Percentiles rank a stretch among this genome's conserved stretches.
Conservation (phyloP, 2,329 filamentous ascomycete species). For the Microdochium bolleyi region DNA sequence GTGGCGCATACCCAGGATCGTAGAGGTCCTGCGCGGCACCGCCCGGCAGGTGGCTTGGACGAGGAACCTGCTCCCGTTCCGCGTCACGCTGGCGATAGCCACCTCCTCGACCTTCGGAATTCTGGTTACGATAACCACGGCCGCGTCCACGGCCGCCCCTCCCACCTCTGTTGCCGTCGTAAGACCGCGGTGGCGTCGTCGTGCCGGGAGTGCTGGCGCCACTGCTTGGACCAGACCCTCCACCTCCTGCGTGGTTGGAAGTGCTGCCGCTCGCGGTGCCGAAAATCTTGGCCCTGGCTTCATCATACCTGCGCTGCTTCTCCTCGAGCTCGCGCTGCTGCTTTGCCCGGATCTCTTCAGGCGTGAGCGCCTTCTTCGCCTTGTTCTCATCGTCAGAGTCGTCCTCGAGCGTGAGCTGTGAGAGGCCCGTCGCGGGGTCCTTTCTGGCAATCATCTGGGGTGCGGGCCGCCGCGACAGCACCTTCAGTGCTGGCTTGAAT, state of each 20-base stretch:
- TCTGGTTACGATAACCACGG: conserved; percentile 2
- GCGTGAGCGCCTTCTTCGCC: conserved; percentile 52
- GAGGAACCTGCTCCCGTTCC: conserved; percentile 16
- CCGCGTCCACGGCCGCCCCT: conserved; percentile 24
- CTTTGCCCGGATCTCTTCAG: conserved; percentile 70
- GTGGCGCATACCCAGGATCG: conserved; percentile 65
- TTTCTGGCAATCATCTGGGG: conserved; percentile 50
- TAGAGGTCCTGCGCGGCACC: conserved; percentile 55
- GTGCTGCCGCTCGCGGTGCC: conserved; percentile 29
- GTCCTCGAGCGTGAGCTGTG: conserved; percentile 34
- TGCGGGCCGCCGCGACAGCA: conserved; percentile 75
- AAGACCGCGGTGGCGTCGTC: conserved; percentile 49
- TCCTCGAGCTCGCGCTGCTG: conserved; percentile 77
- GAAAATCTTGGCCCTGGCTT: conserved; percentile 81
- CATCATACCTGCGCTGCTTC: conserved; percentile 84
- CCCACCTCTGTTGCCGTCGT: conserved; percentile 33
- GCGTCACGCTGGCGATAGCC: conserved; percentile 12
- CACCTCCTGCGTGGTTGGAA: not conserved
- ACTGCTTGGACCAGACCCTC: conserved; percentile 21
- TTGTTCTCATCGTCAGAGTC: conserved; percentile 61
- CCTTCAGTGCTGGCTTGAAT: conserved; percentile 76
- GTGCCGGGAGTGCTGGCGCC: conserved; percentile 55
- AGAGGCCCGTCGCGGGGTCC: conserved; percentile 42
- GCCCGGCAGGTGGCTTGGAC: conserved; percentile 21
- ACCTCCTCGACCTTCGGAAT: conserved; percentile 18